Evolutionary conservation across 495 filamentous ascomycete species (phyloP), one percentile per base, ranked within the genome.

Genomic region (Neurospora cerealis): DNA sequence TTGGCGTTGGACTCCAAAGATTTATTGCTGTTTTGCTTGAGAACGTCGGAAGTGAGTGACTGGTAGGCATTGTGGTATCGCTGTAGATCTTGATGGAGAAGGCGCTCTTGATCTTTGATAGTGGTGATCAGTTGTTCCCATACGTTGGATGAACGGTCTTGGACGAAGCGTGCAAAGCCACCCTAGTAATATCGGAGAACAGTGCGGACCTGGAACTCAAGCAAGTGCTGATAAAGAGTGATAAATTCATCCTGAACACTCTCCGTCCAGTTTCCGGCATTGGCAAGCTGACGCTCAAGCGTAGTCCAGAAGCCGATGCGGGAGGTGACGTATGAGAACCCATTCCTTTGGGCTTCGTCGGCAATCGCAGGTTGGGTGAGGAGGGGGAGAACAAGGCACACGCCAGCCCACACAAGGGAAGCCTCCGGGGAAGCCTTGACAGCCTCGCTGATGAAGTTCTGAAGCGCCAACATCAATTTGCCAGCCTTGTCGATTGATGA

Each of bases 271-370:
- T 13, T 62, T 8, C 3, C 15, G 2, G 6, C 0, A 19, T 34
- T 36, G 54, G 54, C 28, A 66, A 66, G 28, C 28, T 66, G 24
- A 1, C 54, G 34, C 42, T 80, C 76, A 40, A 80, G 46, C 21
- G 42, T 72, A 7, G 70, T 34, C 36, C 79, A 80, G 40, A 74
- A 80, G 0, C 37, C 54, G 73, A 80, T 80, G 4, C 74, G 78
- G 54, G 73, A 66, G 8, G 74, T 76, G 38, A 80, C 77, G 69
- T 80, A 80, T 3, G 70, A 48, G 41, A 80, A 78, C 5, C 79
- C 79, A 24, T 76, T 70, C 17, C 34, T 24, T 8, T 78, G 72
- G n/a, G 74, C 79, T 37, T 74, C 69, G 15, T 76, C 37, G 54
- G 76, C 77, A 42, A 69, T 48, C 10, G 3, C 74, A 15, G 76